Conservation (phyloP, 352 stramenopile species). For the Phytophthora ramorum region DNA sequence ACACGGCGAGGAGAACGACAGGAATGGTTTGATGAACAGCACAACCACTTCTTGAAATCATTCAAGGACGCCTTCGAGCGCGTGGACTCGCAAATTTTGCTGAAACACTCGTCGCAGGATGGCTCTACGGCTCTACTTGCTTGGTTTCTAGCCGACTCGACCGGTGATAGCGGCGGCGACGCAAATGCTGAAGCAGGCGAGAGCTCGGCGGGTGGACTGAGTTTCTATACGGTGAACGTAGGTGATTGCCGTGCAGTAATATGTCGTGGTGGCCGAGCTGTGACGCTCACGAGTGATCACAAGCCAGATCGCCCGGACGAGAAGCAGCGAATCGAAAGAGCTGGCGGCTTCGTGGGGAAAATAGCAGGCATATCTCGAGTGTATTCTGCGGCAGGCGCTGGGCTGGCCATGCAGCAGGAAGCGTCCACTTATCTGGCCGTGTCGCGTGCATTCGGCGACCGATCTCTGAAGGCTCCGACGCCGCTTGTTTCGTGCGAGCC, state of each 20-base stretch:
- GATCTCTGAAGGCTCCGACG: slow-evolving; percentile 53
- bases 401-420: slow-evolving; percentile 38
- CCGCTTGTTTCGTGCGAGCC: slow-evolving; percentile 60
- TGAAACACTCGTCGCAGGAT: slow-evolving; percentile 53
- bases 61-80: slow-evolving; percentile 50
- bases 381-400: slow-evolving; percentile 53
- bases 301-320: slow-evolving; percentile 61
- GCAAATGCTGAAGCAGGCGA: background rate
- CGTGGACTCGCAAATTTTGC: slow-evolving; percentile 50
- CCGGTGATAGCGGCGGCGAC: background rate
- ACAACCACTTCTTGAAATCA: slow-evolving; percentile 36
- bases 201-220: slow-evolving; percentile 10
- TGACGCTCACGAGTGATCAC: slow-evolving; percentile 63
- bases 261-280: slow-evolving; percentile 44
- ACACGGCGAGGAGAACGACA: slow-evolving; percentile 25
- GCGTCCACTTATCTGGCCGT: slow-evolving; percentile 57
- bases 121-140: slow-evolving; percentile 60
- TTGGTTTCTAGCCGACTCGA: slow-evolving; percentile 49
- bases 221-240: slow-evolving; percentile 65
- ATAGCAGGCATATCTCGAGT: slow-evolving; percentile 60
- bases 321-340: slow-evolving; percentile 51
- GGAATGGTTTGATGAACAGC: slow-evolving; percentile 35
- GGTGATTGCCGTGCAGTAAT: slow-evolving; percentile 74
- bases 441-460: slow-evolving; percentile 68
- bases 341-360: slow-evolving; percentile 58